Evolutionary conservation across 1,284 basidiomycete genomes (phyloP).

Genomic region (Tilletia setariae): DNA sequence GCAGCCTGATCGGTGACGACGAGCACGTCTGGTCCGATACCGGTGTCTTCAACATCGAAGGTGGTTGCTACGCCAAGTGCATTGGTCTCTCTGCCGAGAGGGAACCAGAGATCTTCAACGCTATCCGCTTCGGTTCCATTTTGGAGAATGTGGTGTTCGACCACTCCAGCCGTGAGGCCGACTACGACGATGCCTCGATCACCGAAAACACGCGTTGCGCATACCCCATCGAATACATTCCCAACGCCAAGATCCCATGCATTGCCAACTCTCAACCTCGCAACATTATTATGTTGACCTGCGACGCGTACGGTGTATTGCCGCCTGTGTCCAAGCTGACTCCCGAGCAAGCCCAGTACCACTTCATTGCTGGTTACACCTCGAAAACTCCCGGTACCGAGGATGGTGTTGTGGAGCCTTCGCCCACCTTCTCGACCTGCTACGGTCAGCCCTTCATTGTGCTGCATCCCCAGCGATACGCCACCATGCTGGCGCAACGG

Average conservation of each 20-base stretch:
- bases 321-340: constrained; percentile 91
- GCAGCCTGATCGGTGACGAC: constrained; percentile 51
- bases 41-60: constrained; percentile 99
- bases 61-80: constrained; percentile 98
- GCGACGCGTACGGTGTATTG: constrained; percentile 96
- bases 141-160: constrained; percentile 99
- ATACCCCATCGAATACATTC: constrained; percentile 67
- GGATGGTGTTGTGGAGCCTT: constrained; percentile 94
- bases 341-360: constrained; percentile 89
- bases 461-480: constrained; percentile 77
- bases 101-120: constrained; percentile 96
- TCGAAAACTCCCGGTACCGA: constrained; percentile 94
- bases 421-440: constrained; percentile 98
- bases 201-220: constrained; percentile 96
- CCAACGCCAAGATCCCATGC: constrained; percentile 73
- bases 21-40: constrained; percentile 55
- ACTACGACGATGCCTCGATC: constrained; percentile 94
- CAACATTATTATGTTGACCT: constrained; percentile 97
- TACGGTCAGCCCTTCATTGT: constrained; percentile 99
- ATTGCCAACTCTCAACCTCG: constrained; percentile 55
- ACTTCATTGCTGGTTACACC: constrained; percentile 64
- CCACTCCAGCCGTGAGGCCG: constrained; percentile 76
- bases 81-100: constrained; percentile 93
- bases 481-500: constrained; percentile 91
- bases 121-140: constrained; percentile 91